A percentile compares a stretch with the other conserved stretches of the same genome.
These are phyloP conservation scores for Pholiota conissans DNA, from an alignment of 768 basidiomycete genomes.

Conservation along the genomic window DNA sequence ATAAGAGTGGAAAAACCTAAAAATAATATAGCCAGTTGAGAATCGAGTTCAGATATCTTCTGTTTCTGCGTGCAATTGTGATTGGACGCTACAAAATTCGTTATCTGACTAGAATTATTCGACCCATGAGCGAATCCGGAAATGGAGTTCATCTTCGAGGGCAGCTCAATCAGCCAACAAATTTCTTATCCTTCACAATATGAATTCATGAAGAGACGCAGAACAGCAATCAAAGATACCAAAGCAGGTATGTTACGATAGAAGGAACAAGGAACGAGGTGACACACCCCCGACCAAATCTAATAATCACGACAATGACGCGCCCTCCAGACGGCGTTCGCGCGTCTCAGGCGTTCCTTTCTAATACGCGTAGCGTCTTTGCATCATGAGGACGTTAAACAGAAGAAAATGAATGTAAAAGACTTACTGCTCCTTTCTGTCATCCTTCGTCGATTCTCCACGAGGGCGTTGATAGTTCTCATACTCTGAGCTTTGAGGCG, in stretches of 20 bases:
- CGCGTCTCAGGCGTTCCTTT: constrained; percentile 2
- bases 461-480: constrained; percentile 9
- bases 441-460: constrained; percentile 10
- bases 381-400: background rate
- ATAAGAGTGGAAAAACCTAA: too few relatives aligned
- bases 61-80: too few relatives aligned
- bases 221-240: too few relatives aligned
- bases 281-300: background rate
- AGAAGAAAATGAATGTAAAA: background rate
- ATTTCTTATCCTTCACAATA: too few relatives aligned
- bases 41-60: too few relatives aligned
- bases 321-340: background rate
- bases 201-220: too few relatives aligned
- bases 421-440: constrained; percentile 5
- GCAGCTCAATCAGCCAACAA: too few relatives aligned
- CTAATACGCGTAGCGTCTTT: background rate
- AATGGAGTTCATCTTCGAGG: too few relatives aligned
- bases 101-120: too few relatives aligned
- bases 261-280: background rate
- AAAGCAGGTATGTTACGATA: background rate
- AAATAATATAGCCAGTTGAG: too few relatives aligned
- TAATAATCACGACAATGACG: background rate
- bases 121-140: too few relatives aligned
- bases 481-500: constrained; percentile 14
- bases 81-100: too few relatives aligned